phyloP scores from a whole-genome alignment of 805 yeast species.

The Barnettozyma pratensis region DNA sequence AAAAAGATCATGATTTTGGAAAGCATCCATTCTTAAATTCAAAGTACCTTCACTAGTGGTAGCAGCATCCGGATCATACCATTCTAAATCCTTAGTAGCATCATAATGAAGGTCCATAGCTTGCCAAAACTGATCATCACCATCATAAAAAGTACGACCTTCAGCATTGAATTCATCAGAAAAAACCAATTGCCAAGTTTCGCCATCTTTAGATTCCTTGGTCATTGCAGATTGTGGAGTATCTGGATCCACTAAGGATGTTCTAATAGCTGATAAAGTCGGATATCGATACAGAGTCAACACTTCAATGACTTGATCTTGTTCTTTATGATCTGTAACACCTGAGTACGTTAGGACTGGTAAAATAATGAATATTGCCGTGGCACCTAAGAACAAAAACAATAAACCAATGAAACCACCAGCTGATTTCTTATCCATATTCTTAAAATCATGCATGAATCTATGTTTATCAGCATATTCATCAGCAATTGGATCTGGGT shows the following conservation, averaged over 20 bases:
- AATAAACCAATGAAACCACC: slow-evolving; percentile 61
- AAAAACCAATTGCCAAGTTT: slow-evolving; percentile 37
- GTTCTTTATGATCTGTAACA: slow-evolving; percentile 32
- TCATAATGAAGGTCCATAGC: slow-evolving; percentile 41
- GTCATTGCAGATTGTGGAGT: slow-evolving; percentile 49
- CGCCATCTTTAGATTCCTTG: slow-evolving; percentile 32
- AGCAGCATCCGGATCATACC: slow-evolving; percentile 48
- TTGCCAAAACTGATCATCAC: slow-evolving; percentile 44
- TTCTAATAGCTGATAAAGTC: slow-evolving; percentile 43
- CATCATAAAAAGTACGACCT: slow-evolving; percentile 43
- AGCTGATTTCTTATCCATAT: slow-evolving; percentile 57
- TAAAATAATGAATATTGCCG: slow-evolving; percentile 66
- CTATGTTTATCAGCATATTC: slow-evolving; percentile 76
- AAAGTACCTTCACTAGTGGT: slow-evolving; percentile 38
- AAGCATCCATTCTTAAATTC: slow-evolving; percentile 35
- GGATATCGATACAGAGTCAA: slow-evolving; percentile 54
- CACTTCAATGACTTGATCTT: slow-evolving; percentile 29
- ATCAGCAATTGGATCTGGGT: slow-evolving; percentile 93
- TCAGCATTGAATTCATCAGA: slow-evolving; percentile 46
- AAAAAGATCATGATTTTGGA: slow-evolving; percentile 36
- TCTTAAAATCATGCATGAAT: slow-evolving; percentile 56
- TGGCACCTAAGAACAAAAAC: slow-evolving; percentile 51
- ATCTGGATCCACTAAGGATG: slow-evolving; percentile 63
- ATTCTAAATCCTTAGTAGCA: slow-evolving; percentile 45
- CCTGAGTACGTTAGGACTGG: slow-evolving; percentile 88